Percentiles rank a stretch among this genome's conserved stretches.
phyloP scores from a whole-genome alignment of 2,329 filamentous ascomycete genomes.

The Aspergillus spinulosporus region DNA sequence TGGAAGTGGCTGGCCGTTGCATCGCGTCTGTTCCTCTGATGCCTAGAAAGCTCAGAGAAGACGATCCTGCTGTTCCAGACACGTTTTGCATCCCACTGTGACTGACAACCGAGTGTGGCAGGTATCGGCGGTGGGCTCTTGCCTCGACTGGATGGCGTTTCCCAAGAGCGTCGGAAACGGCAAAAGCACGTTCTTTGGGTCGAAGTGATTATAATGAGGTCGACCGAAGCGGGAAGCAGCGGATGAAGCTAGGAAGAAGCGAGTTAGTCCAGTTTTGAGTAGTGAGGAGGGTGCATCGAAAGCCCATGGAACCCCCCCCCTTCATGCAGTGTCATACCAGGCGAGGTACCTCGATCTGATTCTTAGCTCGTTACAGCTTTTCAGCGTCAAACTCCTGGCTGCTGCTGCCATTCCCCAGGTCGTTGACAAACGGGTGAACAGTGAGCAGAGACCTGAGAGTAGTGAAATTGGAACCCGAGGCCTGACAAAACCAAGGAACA shows the following conservation, averaged over 20 bases:
- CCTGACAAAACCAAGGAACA: not conserved
- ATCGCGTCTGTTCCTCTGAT: not conserved
- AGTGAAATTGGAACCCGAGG: not conserved
- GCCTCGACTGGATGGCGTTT: conserved; percentile 5
- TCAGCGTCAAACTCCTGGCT: not conserved
- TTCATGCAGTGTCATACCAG: not conserved
- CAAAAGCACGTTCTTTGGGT: not conserved
- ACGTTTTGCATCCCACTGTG: not conserved
- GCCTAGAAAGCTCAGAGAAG: not conserved
- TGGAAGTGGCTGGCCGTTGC: conserved; percentile 13
- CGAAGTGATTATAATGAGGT: not conserved
- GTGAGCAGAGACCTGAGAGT: not conserved
- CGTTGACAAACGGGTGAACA: not conserved
- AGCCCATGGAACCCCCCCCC: not conserved
- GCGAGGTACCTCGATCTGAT: not conserved
- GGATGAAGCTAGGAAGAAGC: not conserved
- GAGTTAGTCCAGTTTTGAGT: not conserved
- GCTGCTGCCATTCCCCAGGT: not conserved
- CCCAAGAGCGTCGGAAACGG: not conserved
- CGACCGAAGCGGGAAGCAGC: not conserved
- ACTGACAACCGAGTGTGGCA: conserved; percentile 13
- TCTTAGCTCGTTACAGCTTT: not conserved
- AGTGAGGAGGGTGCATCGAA: not conserved
- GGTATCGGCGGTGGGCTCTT: conserved; percentile 19
- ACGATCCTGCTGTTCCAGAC: conserved; percentile 4